Percentiles rank a stretch among this genome's conserved stretches.
Evolutionary conservation across 2,329 filamentous ascomycete species (phyloP).

Genomic region (Volutella citrinella): DNA sequence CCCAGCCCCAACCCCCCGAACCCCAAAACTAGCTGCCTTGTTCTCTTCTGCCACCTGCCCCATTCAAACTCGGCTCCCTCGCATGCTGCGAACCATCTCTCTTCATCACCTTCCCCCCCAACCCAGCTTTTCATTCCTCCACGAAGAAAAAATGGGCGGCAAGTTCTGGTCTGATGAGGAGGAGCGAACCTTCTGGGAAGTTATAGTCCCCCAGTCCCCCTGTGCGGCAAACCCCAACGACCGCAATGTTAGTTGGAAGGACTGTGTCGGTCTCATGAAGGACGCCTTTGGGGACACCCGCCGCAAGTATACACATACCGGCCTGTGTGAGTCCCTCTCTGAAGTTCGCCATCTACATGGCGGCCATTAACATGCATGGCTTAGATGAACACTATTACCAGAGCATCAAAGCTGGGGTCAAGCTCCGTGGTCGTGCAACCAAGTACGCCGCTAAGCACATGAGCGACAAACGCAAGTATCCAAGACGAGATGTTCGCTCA

Average conservation of each 20-base stretch:
- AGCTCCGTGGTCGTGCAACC: conserved; percentile 34
- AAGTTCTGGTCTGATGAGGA: conserved; percentile 48
- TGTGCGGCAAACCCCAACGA: conserved; percentile 25
- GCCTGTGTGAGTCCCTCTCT: conserved; percentile 32
- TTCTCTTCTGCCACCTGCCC: neutral
- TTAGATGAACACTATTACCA: conserved; percentile 46
- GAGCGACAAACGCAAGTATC: conserved; percentile 18
- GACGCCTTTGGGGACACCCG: conserved; percentile 32
- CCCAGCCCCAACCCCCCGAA: no score
- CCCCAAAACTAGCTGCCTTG: no score
- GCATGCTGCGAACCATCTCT: conserved; percentile 1
- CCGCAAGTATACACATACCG: conserved; percentile 37
- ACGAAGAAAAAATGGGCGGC: conserved; percentile 40
- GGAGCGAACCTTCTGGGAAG: conserved; percentile 48
- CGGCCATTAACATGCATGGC: no score
- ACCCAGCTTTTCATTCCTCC: neutral
- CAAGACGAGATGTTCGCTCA: no score
- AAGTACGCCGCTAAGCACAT: conserved; percentile 34
- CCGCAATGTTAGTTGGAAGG: conserved; percentile 32
- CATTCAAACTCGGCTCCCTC: conserved; percentile 6
- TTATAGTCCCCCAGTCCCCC: conserved; percentile 34
- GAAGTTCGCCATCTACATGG: no score
- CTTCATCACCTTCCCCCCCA: neutral
- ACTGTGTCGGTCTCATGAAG: conserved; percentile 38
- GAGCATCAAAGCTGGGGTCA: conserved; percentile 35